Percentiles rank a stretch among this genome's conserved stretches.
Evolutionary conservation across 805 yeast genomes (phyloP).

Genomic region (Pichia gijzeniarum): DNA sequence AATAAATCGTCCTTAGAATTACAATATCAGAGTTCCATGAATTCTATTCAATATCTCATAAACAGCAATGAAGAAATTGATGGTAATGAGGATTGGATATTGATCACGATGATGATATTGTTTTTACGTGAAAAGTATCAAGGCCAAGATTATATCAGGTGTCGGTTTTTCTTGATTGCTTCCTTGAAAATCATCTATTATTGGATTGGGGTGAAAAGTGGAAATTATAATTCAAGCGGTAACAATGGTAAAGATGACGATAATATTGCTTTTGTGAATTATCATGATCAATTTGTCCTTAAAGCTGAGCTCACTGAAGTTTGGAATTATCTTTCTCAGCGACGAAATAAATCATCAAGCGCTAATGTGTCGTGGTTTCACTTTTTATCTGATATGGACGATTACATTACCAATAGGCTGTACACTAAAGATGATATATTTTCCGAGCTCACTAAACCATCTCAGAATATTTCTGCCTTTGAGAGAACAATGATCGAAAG

Average conservation of each 20-base stretch:
- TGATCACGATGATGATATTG: slow-evolving; percentile 33
- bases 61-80: slow-evolving; percentile 17
- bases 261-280: neutral
- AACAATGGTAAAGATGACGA: neutral
- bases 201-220: slow-evolving; percentile 8
- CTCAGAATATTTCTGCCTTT: slow-evolving; percentile 4
- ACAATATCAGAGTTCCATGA: neutral
- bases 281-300: no score
- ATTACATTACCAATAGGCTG: no score
- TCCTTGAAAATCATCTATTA: slow-evolving; percentile 31
- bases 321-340: no score
- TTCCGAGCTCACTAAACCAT: no score
- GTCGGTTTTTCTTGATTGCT: slow-evolving; percentile 29
- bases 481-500: slow-evolving; percentile 38
- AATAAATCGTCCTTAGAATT: neutral
- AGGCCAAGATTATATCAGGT: slow-evolving; percentile 22
- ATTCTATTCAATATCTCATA: slow-evolving; percentile 17
- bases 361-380: no score
- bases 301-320: no score
- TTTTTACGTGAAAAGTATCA: slow-evolving; percentile 34
- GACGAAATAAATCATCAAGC: no score
- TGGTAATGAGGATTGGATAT: slow-evolving; percentile 34
- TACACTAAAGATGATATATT: neutral
- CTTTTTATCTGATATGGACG: no score
- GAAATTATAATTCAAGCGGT: neutral